Conservation (phyloP, 148 eudicot genomes). For the Selenicereus undatus region DNA sequence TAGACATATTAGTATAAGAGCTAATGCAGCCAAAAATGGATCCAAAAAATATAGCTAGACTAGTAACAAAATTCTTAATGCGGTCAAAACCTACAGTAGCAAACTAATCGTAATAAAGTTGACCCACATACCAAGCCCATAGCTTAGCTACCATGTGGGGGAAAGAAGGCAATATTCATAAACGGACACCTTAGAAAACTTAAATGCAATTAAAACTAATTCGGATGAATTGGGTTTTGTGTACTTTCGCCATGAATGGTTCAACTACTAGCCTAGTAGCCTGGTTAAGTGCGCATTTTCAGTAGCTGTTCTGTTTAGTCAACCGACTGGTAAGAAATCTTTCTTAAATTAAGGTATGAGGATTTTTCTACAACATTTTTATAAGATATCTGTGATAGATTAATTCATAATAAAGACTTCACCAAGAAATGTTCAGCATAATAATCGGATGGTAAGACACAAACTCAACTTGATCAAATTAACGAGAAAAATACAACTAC, state of each 20-base stretch:
- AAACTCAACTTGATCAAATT: too few relatives aligned
- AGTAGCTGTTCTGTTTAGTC: background rate
- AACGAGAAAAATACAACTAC: too few relatives aligned
- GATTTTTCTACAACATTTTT: background rate
- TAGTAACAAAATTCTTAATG: background rate
- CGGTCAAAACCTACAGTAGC: background rate
- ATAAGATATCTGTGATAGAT: background rate
- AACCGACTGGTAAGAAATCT: slow-evolving; percentile 14
- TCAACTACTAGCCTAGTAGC: slow-evolving; percentile 10
- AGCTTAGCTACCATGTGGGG: slow-evolving; percentile 16
- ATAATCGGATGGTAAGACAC: too few relatives aligned
- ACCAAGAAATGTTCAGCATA: too few relatives aligned
- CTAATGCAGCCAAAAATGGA: background rate
- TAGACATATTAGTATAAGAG: background rate
- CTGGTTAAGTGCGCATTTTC: slow-evolving; percentile 4
- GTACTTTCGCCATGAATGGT: slow-evolving; percentile 15
- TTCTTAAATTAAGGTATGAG: background rate
- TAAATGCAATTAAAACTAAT: background rate
- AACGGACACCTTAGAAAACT: slow-evolving; percentile 4
- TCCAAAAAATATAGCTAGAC: background rate
- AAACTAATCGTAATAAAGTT: background rate
- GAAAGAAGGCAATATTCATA: background rate
- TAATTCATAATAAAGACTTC: too few relatives aligned
- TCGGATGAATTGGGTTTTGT: slow-evolving; percentile 13
- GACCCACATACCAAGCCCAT: background rate